Evolutionary conservation across 1,284 basidiomycete species (phyloP), one percentile per base, ranked within the genome.

Genomic region (Cutaneotrichosporon mucoides): DNA sequence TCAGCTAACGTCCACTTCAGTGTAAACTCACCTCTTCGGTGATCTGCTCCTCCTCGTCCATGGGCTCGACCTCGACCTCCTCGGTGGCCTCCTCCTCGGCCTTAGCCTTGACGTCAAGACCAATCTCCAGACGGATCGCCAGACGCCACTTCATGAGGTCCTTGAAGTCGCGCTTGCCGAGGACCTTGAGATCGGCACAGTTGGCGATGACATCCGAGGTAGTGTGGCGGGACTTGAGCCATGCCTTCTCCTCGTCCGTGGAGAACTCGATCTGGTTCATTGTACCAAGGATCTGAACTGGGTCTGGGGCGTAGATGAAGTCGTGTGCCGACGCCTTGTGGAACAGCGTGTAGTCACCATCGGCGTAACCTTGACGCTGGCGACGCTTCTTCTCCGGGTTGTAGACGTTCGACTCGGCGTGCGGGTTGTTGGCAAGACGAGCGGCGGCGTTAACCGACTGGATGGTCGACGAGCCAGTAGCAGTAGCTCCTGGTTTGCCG

Each of bases 161-260:
- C 77, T 97, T 97, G 81, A 99, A 99, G 72, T 99, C 96, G 53
- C 93, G 88, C 79, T 97, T 98, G 49, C 96, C 96, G 40, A 99
- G 82, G 5, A 99, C 94, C 77, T 97, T 98, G 66, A 99, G 82
- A 82, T 99, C 96, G 33, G 88, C 84, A 64, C 88, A 90, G 74
- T 90, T 93, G 36, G 84, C 82, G 71, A 86, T 84, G 65, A 99
- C 82, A 62, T 99, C 95, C 0, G 82, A 75, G 3, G 88, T 90
- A 5, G 91, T 95, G 61, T 87, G 79, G 50, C 85, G 83, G 53
- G 88, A 79, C 56, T 82, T 82, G 38, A 88, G 76, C 89, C 94
- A 93, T 86, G 82, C 81, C 80, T 89, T 89, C 80, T 96, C 92
- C 76, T 94, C 89, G 44, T 90, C 89, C 0, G 86, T 84, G 36